Percentiles rank a stretch among this genome's conserved stretches.
Conservation (phyloP, 169 alveolate species). For the Plasmodium coatneyi region DNA sequence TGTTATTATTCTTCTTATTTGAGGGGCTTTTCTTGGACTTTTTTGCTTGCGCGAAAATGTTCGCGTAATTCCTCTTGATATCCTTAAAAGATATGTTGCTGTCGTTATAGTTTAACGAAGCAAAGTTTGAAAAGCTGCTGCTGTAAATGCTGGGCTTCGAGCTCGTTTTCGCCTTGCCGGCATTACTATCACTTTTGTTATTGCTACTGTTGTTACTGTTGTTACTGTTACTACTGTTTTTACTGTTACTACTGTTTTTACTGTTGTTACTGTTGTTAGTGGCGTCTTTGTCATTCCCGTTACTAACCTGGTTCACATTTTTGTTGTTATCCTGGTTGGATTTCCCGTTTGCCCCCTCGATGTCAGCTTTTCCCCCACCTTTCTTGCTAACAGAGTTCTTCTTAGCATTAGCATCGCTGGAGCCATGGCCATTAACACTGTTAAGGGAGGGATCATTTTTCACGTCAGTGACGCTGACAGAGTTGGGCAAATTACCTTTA, state of each 20-base stretch:
- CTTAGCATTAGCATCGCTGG: neutral
- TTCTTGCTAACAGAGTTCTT: neutral
- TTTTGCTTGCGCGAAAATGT: conserved; percentile 60
- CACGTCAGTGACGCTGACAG: neutral
- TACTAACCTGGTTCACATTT: neutral
- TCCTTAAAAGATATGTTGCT: conserved; percentile 69
- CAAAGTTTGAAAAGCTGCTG: conserved; percentile 59
- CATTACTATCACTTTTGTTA: neutral
- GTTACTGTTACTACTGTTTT: neutral
- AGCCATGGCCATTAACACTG: neutral
- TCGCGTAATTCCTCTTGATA: conserved; percentile 61
- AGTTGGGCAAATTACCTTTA: neutral
- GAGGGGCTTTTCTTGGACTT: conserved; percentile 32
- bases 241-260: neutral
- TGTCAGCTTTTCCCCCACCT: neutral
- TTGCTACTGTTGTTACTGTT: neutral
- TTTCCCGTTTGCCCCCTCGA: neutral
- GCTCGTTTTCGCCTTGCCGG: conserved; percentile 3
- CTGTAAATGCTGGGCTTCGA: conserved; percentile 16
- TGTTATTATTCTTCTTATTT: conserved; percentile 10
- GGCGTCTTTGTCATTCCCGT: neutral
- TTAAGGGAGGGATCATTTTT: neutral
- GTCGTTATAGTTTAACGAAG: conserved; percentile 47
- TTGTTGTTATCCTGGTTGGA: neutral
- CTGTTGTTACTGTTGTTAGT: neutral